A percentile compares a stretch with the other conserved stretches of the same genome.
Evolutionary conservation across 2,329 filamentous ascomycete species (phyloP).

Genomic region (Lasiodiplodia theobromae): DNA sequence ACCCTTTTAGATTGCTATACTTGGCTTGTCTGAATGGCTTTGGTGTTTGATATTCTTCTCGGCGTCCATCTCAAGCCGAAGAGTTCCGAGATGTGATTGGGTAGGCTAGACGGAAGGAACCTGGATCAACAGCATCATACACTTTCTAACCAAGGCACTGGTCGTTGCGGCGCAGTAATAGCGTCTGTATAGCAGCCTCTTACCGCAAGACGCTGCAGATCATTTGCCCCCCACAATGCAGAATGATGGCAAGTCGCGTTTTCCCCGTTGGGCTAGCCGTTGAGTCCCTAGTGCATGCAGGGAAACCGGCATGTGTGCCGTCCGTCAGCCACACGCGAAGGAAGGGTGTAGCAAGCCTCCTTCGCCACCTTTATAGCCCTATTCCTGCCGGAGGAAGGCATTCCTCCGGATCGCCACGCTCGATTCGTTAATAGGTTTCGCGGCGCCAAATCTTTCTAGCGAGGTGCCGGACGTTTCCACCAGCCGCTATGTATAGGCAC

Average conservation of each 20-base stretch:
- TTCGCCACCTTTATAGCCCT: neutral
- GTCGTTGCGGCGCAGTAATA: neutral
- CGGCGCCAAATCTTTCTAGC: neutral
- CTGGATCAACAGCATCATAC: neutral
- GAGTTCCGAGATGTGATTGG: neutral
- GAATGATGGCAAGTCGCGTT: neutral
- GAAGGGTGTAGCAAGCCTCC: neutral
- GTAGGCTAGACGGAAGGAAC: neutral
- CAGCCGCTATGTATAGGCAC: neutral
- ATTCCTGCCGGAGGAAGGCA: neutral
- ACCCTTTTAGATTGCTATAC: neutral
- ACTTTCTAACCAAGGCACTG: neutral
- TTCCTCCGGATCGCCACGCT: neutral
- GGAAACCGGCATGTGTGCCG: neutral
- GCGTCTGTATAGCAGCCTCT: neutral
- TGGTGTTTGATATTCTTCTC: slow-evolving; percentile 2
- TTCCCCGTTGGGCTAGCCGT: neutral
- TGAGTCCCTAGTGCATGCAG: neutral
- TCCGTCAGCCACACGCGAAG: slow-evolving; percentile 1
- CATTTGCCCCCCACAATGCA: neutral
- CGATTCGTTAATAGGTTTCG: neutral
- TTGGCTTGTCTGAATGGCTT: neutral
- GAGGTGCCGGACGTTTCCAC: neutral
- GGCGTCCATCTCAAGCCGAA: neutral
- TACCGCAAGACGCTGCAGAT: neutral